Conservation (phyloP, 179 eudicot genomes). For the Vitellaria paradoxa region DNA sequence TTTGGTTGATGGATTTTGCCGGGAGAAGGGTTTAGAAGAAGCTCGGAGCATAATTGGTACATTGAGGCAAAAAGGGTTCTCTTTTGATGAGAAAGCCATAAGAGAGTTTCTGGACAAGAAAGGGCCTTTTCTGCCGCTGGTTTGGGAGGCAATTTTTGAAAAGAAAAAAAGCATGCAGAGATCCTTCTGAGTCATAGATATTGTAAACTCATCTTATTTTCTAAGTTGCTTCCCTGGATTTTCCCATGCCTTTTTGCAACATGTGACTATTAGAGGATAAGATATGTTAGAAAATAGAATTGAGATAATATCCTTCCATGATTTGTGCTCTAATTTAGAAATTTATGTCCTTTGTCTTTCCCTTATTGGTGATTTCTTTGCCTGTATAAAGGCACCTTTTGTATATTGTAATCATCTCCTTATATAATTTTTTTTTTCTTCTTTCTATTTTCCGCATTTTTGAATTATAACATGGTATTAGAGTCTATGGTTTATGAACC, state of each 20-base stretch:
- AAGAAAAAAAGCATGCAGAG: slow-evolving; percentile 31
- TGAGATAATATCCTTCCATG: too few species aligned
- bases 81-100: slow-evolving; percentile 65
- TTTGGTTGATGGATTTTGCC: slow-evolving; percentile 73
- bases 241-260: not conserved
- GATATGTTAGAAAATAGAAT: too few species aligned
- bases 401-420: too few species aligned
- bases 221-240: slow-evolving; percentile 1
- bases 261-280: not conserved
- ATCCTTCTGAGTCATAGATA: slow-evolving; percentile 16
- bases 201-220: slow-evolving; percentile 27
- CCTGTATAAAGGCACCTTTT: too few species aligned
- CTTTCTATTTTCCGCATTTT: too few species aligned
- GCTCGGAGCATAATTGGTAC: slow-evolving; percentile 36
- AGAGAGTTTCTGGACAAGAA: slow-evolving; percentile 68
- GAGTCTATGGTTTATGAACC: too few species aligned
- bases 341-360: too few species aligned
- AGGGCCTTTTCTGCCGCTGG: slow-evolving; percentile 61
- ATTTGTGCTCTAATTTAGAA: too few species aligned
- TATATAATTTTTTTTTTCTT: too few species aligned
- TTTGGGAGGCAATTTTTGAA: slow-evolving; percentile 86
- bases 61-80: slow-evolving; percentile 60
- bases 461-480: too few species aligned
- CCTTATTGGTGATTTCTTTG: too few species aligned
- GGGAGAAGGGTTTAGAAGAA: slow-evolving; percentile 78